Conservation (phyloP, 805 yeast species). For the Ogataea polymorpha region DNA sequence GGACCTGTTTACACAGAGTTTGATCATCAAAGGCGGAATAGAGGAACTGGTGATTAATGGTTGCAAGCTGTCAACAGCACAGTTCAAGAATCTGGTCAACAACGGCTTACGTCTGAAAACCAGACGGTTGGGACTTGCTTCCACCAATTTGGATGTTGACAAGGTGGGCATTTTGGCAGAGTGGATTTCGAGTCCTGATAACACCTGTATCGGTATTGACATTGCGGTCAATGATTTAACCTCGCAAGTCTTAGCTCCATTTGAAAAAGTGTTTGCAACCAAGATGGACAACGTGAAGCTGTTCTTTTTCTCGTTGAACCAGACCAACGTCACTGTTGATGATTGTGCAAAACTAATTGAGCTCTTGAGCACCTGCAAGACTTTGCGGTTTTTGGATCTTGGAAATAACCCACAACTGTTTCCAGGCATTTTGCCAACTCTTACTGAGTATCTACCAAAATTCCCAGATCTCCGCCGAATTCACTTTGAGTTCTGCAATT, state of each 20-base stretch:
- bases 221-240: constrained; percentile 53
- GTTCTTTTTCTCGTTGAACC: constrained; percentile 50
- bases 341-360: constrained; percentile 40
- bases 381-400: constrained; percentile 49
- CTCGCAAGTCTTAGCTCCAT: constrained; percentile 43
- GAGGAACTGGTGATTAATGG: constrained; percentile 60
- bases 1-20: constrained; percentile 43
- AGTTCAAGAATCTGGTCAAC: constrained; percentile 39
- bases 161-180: constrained; percentile 42
- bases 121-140: constrained; percentile 51
- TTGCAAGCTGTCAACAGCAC: constrained; percentile 43
- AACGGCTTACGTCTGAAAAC: constrained; percentile 43
- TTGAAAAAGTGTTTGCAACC: constrained; percentile 39
- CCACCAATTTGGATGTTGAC: constrained; percentile 42
- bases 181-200: constrained; percentile 44
- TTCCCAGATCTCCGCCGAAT: constrained; percentile 45
- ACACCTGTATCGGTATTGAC: constrained; percentile 54
- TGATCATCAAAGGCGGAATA: constrained; percentile 47
- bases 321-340: constrained; percentile 40
- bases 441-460: constrained; percentile 43
- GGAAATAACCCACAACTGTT: constrained; percentile 51
- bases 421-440: constrained; percentile 46
- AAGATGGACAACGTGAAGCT: constrained; percentile 31
- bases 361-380: constrained; percentile 36
- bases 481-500: constrained; percentile 53